These are phyloP conservation scores for Pleurotus citrinopileatus DNA, from an alignment of 768 basidiomycete genomes.

Conservation along the genomic window DNA sequence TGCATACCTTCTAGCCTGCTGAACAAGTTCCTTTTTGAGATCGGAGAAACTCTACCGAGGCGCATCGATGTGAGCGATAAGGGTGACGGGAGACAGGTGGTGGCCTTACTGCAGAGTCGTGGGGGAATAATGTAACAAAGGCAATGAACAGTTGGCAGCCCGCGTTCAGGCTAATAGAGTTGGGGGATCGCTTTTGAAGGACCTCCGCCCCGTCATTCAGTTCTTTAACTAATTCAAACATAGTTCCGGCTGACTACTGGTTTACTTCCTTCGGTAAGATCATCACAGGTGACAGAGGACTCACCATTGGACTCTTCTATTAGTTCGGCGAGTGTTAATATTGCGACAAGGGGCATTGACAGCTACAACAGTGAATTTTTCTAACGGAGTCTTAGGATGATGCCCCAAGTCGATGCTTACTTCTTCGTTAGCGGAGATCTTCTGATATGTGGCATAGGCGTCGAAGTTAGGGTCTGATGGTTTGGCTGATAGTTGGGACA, in stretches of 20 bases:
- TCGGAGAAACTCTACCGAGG: constrained; percentile 69
- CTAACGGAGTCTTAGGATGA: not conserved
- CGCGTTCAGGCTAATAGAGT: constrained; percentile 83
- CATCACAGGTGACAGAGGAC: constrained; percentile 14
- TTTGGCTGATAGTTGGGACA: not conserved
- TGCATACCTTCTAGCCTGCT: constrained; percentile 77
- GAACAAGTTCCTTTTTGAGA: constrained; percentile 79
- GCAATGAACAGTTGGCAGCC: constrained; percentile 90
- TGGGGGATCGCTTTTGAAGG: constrained; percentile 61
- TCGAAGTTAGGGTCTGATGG: constrained; percentile 25
- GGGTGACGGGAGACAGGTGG: constrained; percentile 10
- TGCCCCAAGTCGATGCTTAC: constrained; percentile 35
- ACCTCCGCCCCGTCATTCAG: constrained; percentile 71
- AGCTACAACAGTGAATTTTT: constrained; percentile 40
- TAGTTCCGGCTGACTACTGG: constrained; percentile 67
- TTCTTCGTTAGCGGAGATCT: constrained; percentile 61
- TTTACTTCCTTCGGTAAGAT: constrained; percentile 10
- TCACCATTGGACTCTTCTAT: constrained; percentile 77
- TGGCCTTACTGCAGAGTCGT: constrained; percentile 72
- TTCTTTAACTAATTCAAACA: constrained; percentile 88
- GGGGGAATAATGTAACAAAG: constrained; percentile 82
- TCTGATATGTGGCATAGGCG: constrained; percentile 50
- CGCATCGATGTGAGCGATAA: constrained; percentile 13
- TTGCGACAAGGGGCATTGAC: constrained; percentile 84
- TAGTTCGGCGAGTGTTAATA: constrained; percentile 79